Evolutionary conservation across 208 protist species (phyloP).

Genomic region (Eutreptiella sp.): DNA sequence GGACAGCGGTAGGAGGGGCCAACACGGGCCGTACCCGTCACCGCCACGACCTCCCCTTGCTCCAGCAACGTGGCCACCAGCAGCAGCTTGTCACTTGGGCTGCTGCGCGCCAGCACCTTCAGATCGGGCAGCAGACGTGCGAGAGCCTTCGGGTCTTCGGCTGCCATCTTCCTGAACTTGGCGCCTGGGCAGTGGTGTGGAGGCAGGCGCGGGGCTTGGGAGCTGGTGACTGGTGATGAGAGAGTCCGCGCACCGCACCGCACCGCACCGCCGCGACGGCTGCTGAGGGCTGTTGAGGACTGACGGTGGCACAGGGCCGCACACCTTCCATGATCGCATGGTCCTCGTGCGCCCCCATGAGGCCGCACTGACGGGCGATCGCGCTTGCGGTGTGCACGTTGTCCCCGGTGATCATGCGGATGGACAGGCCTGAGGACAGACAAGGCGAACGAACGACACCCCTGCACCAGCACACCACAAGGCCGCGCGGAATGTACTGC

Average conservation of each 20-base stretch:
- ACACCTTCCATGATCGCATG: conserved; percentile 65
- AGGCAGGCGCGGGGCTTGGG: too few relatives aligned
- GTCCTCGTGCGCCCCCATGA: conserved; percentile 52
- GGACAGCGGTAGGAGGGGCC: too few relatives aligned
- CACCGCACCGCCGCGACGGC: conserved; percentile 44
- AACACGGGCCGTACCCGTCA: too few relatives aligned
- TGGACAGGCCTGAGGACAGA: conserved; percentile 81
- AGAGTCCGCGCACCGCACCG: too few relatives aligned
- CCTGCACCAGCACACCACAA: conserved; percentile 61
- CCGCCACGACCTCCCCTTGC: conserved; percentile 81
- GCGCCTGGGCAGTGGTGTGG: too few relatives aligned
- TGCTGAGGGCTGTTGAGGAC: too few relatives aligned
- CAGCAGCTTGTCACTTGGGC: conserved; percentile 83
- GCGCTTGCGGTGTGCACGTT: conserved; percentile 77
- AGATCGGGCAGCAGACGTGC: conserved; percentile 52
- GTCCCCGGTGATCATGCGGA: conserved; percentile 95
- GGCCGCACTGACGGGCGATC: conserved; percentile 84
- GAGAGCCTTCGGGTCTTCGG: conserved; percentile 57
- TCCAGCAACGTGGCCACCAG: conserved; percentile 58
- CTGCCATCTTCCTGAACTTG: conserved; percentile 64
- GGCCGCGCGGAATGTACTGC: too few relatives aligned
- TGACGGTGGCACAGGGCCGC: too few relatives aligned
- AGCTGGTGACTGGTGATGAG: too few relatives aligned
- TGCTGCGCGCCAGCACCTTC: conserved; percentile 87
- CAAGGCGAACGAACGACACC: too few relatives aligned